A percentile compares a stretch with the other conserved stretches of the same genome.
phyloP scores from a whole-genome alignment of 164 flowering plant genomes.

The Nymphaea colorata region DNA sequence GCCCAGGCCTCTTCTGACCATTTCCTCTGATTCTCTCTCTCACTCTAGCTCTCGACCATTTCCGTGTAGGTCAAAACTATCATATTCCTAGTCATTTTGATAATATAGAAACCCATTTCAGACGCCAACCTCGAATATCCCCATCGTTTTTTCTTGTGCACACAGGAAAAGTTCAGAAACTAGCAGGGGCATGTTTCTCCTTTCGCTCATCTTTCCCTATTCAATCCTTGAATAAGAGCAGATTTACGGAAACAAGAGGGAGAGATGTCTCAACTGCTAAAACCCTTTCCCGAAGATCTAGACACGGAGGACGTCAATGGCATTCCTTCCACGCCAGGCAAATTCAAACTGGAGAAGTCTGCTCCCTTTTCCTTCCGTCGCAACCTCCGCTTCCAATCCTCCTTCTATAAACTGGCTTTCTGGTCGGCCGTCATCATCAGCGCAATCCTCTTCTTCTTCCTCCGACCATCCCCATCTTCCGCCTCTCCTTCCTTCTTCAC shows the following conservation, averaged over 20 bases:
- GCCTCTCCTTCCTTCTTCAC: constrained; percentile 16
- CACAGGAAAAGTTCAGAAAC: no score
- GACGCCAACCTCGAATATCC: neutral
- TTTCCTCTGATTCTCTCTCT: constrained; percentile 5
- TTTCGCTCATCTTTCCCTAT: no score
- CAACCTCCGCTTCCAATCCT: constrained; percentile 42
- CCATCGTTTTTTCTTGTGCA: no score
- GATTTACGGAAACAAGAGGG: neutral
- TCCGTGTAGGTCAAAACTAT: no score
- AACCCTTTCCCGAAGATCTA: neutral
- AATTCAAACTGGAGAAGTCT: constrained; percentile 90
- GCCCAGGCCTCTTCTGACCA: neutral
- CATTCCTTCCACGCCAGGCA: constrained; percentile 85
- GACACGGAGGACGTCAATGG: constrained; percentile 21
- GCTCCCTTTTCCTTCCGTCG: constrained; percentile 19
- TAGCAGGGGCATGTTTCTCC: no score
- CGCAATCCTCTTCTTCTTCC: constrained; percentile 48
- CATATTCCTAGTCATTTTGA: no score
- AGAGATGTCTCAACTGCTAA: neutral
- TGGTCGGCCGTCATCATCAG: constrained; percentile 53
- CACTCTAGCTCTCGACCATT: constrained; percentile 5
- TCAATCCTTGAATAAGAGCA: no score
- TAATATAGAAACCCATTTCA: neutral
- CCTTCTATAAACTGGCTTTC: constrained; percentile 50
- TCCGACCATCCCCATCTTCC: constrained; percentile 20